phyloP scores from a whole-genome alignment of 179 eudicot genomes.

The Gypsophila paniculata region DNA sequence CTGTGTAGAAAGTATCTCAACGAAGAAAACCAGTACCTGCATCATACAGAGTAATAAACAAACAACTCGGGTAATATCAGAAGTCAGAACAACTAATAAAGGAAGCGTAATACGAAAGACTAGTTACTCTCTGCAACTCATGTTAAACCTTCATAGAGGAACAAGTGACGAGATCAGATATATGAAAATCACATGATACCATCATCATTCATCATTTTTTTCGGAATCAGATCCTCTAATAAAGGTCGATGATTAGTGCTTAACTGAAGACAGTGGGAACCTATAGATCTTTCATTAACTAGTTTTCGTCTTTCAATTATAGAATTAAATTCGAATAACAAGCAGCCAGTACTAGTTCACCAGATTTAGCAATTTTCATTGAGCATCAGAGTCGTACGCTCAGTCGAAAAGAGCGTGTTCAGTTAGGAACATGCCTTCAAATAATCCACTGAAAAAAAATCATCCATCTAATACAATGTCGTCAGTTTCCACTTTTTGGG shows the following conservation, averaged over 20 bases:
- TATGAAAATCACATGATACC: not conserved
- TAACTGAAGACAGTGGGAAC: too few species aligned
- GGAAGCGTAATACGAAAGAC: not conserved
- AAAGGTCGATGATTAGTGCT: too few species aligned
- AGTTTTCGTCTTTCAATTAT: not conserved
- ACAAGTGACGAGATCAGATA: not conserved
- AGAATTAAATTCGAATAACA: not conserved
- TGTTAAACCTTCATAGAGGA: not conserved
- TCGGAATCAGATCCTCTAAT: too few species aligned
- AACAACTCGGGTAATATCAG: not conserved
- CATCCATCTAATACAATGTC: not conserved
- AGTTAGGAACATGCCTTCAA: not conserved
- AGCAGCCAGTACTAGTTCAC: not conserved
- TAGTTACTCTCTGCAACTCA: not conserved
- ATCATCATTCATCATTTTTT: too few species aligned
- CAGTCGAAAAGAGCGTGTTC: too few species aligned
- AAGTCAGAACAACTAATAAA: not conserved
- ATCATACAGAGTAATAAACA: not conserved
- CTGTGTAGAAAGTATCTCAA: conserved; percentile 53
- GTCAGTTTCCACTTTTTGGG: too few species aligned
- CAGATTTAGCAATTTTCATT: too few species aligned
- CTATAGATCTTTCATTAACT: not conserved
- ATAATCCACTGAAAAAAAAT: not conserved
- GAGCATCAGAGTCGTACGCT: not conserved
- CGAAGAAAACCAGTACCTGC: conserved; percentile 69